Base-by-base conservation (phyloP, 2,329 filamentous ascomycete species). In the Phyllosticta citriasiana region DNA sequence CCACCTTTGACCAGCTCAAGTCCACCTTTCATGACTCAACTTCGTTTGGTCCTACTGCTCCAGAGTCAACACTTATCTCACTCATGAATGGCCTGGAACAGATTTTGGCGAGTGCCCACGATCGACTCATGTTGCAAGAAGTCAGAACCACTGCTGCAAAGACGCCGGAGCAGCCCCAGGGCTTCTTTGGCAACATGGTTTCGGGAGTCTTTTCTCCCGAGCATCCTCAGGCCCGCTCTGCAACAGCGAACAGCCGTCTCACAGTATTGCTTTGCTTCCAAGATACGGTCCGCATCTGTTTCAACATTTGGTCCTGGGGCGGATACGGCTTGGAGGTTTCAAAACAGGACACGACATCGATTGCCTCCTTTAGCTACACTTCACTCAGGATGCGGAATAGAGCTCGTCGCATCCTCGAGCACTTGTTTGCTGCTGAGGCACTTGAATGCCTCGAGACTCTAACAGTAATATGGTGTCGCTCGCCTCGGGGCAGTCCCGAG, bases 231-330 rank as follows among this genome's bases (percentile, higher is more conserved):
- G 82, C 85, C n/a, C 86, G 91, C 56, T 91, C 87, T 63, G 85
- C 87, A 7, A 91, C 89, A n/a, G 91, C 92, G 8, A 99, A 97
- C 69, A 93, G 94, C 67, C 85, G 93, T 54, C 80, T 99, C 24
- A 97, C 94, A 0, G 93, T 99, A 22, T 81, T 97, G 53, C 80
- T 99, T n/a, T 95, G 92, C 10, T 96, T 99, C 71, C 93, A 97
- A 73, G 95, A 99, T 72, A 91, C 92, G 1, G 90, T 97, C 62
- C 85, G 91, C 25, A 89, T 96, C 57, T 96, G 92, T 73, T 95
- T 96, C 71, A 85, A 81, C 12, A 96, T 99, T 58, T 99, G 95
- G 94, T 89, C 89, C 0, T 99, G 94, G 93, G 90, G 83, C 14
- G 82, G 88, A 5, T 84, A 87, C 69, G 82, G 82, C 2, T 78